Evolutionary conservation across 257 asterid species (phyloP).

Genomic region (Prunella vulgaris): DNA sequence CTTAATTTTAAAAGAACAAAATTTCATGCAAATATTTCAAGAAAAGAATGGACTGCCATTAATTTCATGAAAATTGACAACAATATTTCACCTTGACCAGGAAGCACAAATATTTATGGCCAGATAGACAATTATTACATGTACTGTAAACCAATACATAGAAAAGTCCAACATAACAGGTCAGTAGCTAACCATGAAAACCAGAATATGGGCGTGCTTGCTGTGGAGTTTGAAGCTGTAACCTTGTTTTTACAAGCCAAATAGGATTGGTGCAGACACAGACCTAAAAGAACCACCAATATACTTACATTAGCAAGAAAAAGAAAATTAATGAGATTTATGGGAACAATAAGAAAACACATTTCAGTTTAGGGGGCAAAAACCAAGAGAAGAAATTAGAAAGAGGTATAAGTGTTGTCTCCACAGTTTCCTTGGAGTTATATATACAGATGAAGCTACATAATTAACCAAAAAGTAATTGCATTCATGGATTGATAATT

Average conservation of each 20-base stretch:
- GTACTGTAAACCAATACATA: not conserved
- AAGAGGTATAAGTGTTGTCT: not conserved
- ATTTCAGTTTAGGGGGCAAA: not conserved
- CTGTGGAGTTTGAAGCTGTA: constrained; percentile 92
- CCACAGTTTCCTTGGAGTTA: not conserved
- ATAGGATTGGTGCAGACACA: constrained; percentile 83
- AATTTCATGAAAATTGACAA: constrained; percentile 8
- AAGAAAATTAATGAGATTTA: not conserved
- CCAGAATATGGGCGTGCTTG: constrained; percentile 78
- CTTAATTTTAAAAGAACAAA: not conserved
- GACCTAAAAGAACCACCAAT: constrained; percentile 45
- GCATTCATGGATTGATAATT: not conserved
- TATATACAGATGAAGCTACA: constrained; percentile 16
- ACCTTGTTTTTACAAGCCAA: constrained; percentile 97
- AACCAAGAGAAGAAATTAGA: not conserved
- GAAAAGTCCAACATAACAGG: constrained; percentile 12
- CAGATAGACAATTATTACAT: not conserved
- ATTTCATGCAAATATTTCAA: not conserved
- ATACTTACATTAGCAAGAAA: constrained; percentile 16
- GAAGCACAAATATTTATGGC: constrained; percentile 8
- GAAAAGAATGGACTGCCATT: constrained; percentile 1
- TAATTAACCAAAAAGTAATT: constrained; percentile 3
- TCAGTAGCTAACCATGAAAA: constrained; percentile 61
- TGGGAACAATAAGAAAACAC: not conserved
- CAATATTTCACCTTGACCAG: not conserved